These are phyloP conservation scores for Asparagopsis taxiformis DNA, from an alignment of 31 red algal genomes.

Conservation along the genomic window DNA sequence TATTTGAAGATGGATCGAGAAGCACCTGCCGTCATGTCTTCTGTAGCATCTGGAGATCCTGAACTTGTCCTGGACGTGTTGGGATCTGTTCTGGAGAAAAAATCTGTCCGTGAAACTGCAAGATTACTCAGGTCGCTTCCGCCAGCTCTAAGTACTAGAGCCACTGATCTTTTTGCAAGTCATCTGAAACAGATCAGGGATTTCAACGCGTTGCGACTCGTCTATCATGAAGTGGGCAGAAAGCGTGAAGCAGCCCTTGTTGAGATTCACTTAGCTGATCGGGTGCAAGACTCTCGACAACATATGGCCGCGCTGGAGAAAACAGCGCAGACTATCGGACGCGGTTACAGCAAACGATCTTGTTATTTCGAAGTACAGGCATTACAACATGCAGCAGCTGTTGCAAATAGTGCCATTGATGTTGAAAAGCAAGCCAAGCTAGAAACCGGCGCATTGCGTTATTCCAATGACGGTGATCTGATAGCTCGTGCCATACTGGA, in stretches of 20 bases:
- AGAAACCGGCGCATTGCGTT: conserved; percentile 36
- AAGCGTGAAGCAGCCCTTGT: conserved; percentile 64
- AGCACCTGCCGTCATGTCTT: conserved; percentile 42
- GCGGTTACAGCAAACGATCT: conserved; percentile 14
- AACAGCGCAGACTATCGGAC: conserved; percentile 17
- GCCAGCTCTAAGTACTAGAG: conserved; percentile 24
- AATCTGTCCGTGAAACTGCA: conserved; percentile 39
- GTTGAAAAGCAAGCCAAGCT: conserved; percentile 51
- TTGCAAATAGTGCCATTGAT: conserved; percentile 49
- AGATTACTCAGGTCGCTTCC: conserved; percentile 52
- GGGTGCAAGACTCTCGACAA: conserved; percentile 27
- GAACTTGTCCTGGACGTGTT: conserved; percentile 74
- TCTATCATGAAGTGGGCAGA: conserved; percentile 62
- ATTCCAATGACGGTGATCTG: conserved; percentile 52
- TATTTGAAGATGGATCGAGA: conserved; percentile 72
- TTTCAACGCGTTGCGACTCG: conserved; percentile 15
- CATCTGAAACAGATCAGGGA: conserved; percentile 65
- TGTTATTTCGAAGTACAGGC: conserved; percentile 67
- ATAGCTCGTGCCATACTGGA: conserved; percentile 33
- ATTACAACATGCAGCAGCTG: conserved; percentile 58
- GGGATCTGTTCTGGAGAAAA: conserved; percentile 35
- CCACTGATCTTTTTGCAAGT: conserved; percentile 61
- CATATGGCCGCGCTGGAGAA: conserved; percentile 40
- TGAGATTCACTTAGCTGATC: conserved; percentile 36
- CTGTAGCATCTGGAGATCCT: conserved; percentile 68